Evolutionary conservation across 371 early-diverging fungal species (phyloP), one percentile per base, ranked within the genome.

Genomic region (Haplosporangium sp.): DNA sequence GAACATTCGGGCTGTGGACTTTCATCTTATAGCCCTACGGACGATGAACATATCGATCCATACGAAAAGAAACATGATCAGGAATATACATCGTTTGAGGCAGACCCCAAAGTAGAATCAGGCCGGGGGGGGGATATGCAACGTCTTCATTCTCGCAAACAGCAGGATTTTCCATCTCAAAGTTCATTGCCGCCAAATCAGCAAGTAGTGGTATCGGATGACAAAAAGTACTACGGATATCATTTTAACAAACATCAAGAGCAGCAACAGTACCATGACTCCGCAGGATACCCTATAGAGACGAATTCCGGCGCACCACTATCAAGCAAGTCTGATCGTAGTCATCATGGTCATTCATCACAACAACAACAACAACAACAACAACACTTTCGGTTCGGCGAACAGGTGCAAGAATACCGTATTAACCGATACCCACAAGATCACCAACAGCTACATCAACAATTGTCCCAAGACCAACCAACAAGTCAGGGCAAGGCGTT

Each of bases 361-460:
- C 47, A 47, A 47, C 47, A 47, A 47, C 47, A 47, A 47, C 47
- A 47, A 47, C 47, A 47, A 47, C 47, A 47, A 47, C 47, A 47
- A 47, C 47, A 47, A 47, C 47, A 47, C 9, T 3, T 10, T 47
- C 47, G 13, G 47, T 20, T 34, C 4, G 44, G 8, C n/a, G 19
- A 19, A 17, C 42, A 61, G 4, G 45, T 11, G 15, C 61, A 61
- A 40, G 61, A 19, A 40, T 8, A 15, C 10, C 44, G 20, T 35
- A 19, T 6, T 39, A n/a, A 61, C 9, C 19, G n/a, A 42, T 27
- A 27, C 27, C 27, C 27, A 27, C 27, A 27, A 27, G 27, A 27
- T 27, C 19, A 61, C 61, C 42, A 61, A 19, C 61, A 53, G 13
- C 72, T 60, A 7, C 74, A 59, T 34, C 61, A 60, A 20, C 53